Conservation (phyloP, 495 filamentous ascomycete species). For the Trichodelitschia bisporula region DNA sequence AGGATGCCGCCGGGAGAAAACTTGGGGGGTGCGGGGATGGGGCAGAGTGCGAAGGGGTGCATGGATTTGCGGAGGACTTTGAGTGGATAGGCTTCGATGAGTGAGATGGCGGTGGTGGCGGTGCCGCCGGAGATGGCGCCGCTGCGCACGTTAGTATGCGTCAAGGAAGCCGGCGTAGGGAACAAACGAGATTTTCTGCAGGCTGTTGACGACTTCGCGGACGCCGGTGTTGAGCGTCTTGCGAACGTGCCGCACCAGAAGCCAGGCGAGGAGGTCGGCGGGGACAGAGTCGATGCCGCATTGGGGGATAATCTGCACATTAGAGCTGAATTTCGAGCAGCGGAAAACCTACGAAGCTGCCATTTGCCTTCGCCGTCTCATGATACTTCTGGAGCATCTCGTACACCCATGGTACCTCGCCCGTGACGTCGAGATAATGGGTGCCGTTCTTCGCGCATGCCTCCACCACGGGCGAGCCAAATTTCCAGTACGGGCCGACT, state of each 20-base stretch:
- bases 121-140: constrained; percentile 48
- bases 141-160: no score
- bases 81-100: constrained; percentile 36
- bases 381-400: constrained; percentile 66
- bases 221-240: constrained; percentile 30
- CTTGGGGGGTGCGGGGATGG: constrained; percentile 32
- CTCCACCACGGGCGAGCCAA: constrained; percentile 51
- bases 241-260: constrained; percentile 37
- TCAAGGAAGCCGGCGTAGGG: no score
- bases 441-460: constrained; percentile 63
- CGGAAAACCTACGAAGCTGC: constrained; percentile 34
- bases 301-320: constrained; percentile 48
- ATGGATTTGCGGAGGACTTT: constrained; percentile 28
- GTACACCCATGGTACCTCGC: constrained; percentile 60
- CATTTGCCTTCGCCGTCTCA: constrained; percentile 41
- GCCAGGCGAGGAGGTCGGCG: constrained; percentile 53
- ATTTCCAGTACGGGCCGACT: constrained; percentile 51
- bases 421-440: constrained; percentile 71
- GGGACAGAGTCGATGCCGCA: constrained; percentile 70
- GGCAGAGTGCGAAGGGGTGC: constrained; percentile 44
- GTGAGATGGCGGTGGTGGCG: constrained; percentile 32
- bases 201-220: constrained; percentile 29
- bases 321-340: neutral
- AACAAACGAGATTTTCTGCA: constrained; percentile 39
- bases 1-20: neutral